Conservation (phyloP, 2,329 filamentous ascomycete species). For the Aspergillus cejpii region DNA sequence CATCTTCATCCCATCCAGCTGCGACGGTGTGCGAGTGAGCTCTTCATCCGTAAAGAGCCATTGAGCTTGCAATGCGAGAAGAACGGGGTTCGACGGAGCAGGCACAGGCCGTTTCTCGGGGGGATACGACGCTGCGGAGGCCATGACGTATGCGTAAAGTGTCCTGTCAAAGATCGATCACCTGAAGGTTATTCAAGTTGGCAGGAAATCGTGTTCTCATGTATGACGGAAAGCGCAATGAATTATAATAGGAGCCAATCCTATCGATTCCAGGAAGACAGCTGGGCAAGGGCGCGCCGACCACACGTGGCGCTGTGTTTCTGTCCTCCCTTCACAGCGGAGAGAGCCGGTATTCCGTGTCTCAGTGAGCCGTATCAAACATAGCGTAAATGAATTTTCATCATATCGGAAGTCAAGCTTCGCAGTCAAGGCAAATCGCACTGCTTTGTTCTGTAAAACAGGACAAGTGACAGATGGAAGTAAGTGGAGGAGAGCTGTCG, state of each 20-base stretch:
- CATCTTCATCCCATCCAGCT: slow-evolving; percentile 70
- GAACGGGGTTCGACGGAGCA: slow-evolving; percentile 42
- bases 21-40: slow-evolving; percentile 72
- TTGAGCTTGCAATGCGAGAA: slow-evolving; percentile 58
- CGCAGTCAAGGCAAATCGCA: neutral
- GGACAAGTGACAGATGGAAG: neutral
- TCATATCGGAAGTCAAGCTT: slow-evolving; percentile 13
- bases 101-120: slow-evolving; percentile 27
- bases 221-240: neutral
- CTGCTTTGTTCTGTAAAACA: neutral
- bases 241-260: neutral
- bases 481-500: neutral
- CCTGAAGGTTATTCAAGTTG: neutral
- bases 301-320: neutral
- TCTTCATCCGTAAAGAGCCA: slow-evolving; percentile 88
- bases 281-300: neutral
- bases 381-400: slow-evolving; percentile 12
- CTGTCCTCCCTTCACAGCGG: slow-evolving; percentile 1
- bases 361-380: slow-evolving; percentile 10
- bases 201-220: neutral
- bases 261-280: neutral
- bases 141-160: slow-evolving; percentile 16
- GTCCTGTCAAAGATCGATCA: neutral
- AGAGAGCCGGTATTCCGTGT: neutral
- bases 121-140: slow-evolving; percentile 23